Percentiles rank a stretch among this genome's conserved stretches.
These are phyloP conservation scores for Fusarium nanum DNA, from an alignment of 2,329 filamentous ascomycete genomes.

Conservation along the genomic window DNA sequence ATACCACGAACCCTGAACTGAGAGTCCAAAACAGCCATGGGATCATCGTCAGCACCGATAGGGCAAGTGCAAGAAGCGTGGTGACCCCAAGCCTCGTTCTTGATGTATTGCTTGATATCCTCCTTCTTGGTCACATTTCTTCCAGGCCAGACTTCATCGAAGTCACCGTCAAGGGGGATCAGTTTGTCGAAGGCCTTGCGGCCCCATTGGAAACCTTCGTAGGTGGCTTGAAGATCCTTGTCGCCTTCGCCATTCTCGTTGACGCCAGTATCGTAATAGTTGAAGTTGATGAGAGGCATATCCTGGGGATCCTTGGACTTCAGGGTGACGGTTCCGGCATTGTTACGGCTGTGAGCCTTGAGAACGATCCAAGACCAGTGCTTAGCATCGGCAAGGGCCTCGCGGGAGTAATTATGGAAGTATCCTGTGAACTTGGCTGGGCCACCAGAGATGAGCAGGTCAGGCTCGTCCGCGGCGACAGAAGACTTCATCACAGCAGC, in stretches of 20 bases:
- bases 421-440: slow-evolving; percentile 67
- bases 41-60: slow-evolving; percentile 49
- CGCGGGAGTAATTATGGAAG: slow-evolving; percentile 64
- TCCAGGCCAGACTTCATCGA: slow-evolving; percentile 49
- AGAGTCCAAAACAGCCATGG: slow-evolving; percentile 58
- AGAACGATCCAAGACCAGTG: slow-evolving; percentile 59
- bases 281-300: slow-evolving; percentile 72
- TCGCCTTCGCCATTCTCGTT: slow-evolving; percentile 60
- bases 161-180: slow-evolving; percentile 29
- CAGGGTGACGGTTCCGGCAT: slow-evolving; percentile 71
- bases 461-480: slow-evolving; percentile 58
- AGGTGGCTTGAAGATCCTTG: slow-evolving; percentile 64
- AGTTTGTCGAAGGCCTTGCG: slow-evolving; percentile 54
- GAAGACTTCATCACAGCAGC: slow-evolving; percentile 54
- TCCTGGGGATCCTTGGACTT: slow-evolving; percentile 70
- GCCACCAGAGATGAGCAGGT: slow-evolving; percentile 66
- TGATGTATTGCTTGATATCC: slow-evolving; percentile 39
- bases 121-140: slow-evolving; percentile 54
- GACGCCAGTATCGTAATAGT: slow-evolving; percentile 65
- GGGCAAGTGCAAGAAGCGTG: slow-evolving; percentile 50
- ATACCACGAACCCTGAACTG: slow-evolving; percentile 68
- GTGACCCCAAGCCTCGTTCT: slow-evolving; percentile 50
- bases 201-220: slow-evolving; percentile 65
- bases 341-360: slow-evolving; percentile 66
- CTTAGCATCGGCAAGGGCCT: slow-evolving; percentile 56